phyloP scores from a whole-genome alignment of 768 basidiomycete species.

The Rhizopogon salebrosus region DNA sequence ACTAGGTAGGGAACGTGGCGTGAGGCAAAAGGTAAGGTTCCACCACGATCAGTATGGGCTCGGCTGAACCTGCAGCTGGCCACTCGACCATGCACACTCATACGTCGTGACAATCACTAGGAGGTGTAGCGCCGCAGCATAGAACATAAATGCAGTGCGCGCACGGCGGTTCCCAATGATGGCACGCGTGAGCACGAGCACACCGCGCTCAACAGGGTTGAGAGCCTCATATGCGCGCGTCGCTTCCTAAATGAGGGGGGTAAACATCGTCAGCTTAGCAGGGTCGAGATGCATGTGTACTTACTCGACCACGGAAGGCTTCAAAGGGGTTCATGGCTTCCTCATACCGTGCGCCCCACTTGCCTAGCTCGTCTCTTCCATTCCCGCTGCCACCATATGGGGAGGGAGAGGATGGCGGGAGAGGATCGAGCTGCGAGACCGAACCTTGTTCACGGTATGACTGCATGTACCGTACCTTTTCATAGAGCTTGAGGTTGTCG shows the following conservation, averaged over 20 bases:
- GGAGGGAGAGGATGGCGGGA: slow-evolving; percentile 38
- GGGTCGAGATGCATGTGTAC: slow-evolving; percentile 32
- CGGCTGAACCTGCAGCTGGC: slow-evolving; percentile 47
- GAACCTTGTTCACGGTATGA: slow-evolving; percentile 79
- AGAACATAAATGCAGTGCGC: slow-evolving; percentile 85
- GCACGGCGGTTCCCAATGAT: slow-evolving; percentile 88
- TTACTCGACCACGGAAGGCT: slow-evolving; percentile 88
- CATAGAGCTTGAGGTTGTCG: slow-evolving; percentile 96
- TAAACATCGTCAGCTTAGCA: background rate
- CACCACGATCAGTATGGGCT: slow-evolving; percentile 29
- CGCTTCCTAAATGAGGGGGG: slow-evolving; percentile 62
- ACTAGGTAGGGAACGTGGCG: no score
- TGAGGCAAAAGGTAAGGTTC: no score
- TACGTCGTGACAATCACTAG: slow-evolving; percentile 77
- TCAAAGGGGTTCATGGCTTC: slow-evolving; percentile 99
- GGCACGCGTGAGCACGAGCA: slow-evolving; percentile 77
- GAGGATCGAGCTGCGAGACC: slow-evolving; percentile 63
- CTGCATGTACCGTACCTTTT: slow-evolving; percentile 99
- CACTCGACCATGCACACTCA: slow-evolving; percentile 58
- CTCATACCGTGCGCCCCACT: slow-evolving; percentile 89
- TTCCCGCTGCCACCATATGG: slow-evolving; percentile 30
- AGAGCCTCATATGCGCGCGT: slow-evolving; percentile 88
- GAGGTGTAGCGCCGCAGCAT: slow-evolving; percentile 76
- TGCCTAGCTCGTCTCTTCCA: slow-evolving; percentile 71
- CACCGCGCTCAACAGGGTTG: slow-evolving; percentile 86